Base-by-base conservation (phyloP, 2,329 filamentous ascomycete genomes). In the Alternaria angustiovoidea region DNA sequence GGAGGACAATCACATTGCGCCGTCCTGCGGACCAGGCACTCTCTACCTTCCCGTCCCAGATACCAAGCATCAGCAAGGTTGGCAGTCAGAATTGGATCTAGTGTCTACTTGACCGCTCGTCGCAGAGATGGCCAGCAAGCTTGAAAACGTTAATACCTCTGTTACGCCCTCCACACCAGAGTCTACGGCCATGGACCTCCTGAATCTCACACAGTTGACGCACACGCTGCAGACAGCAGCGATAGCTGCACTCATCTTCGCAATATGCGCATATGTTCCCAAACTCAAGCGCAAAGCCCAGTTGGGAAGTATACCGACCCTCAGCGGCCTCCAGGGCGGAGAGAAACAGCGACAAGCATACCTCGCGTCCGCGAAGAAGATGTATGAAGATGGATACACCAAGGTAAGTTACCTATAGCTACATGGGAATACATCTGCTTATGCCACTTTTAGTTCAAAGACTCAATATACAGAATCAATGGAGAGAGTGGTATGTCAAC, bases 381-480 rank as follows among this genome's bases (percentile, higher is more conserved):
- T 77, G 20, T 77, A 76, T 39, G 32, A 38, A 20, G 63, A 74
- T 5, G 75, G 74, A 11, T 74, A 77, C 58, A 26, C 64, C 24
- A 73, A 74, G 57, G 73, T 74, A 44, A 38, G 51, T 34, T 28
- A 18, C 20, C 18, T 14, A 6, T 22, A 6, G 42, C 9, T 9
- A 1, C 34, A 5, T 3, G 7, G 14, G 26, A 12, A 20, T 24
- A 7, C 7, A 14, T 14, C 9, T 34, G 32, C 54, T 74, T 6
- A 71, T 49, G n/a, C 12, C 26, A 12, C n/a, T 1, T 2, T 16
- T 51, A 75, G 72, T 78, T 76, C 64, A 76, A 71, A 54, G 61
- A 74, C 28, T 51, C 59, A 2, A 68, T 68, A 9, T 77, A 68
- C 48, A 67, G 68, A 24, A 63, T 77, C 7, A 54, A 52, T 18